These are phyloP conservation scores for Fusarium decemcellulare DNA, from an alignment of 2,329 filamentous ascomycete species.

Conservation along the genomic window DNA sequence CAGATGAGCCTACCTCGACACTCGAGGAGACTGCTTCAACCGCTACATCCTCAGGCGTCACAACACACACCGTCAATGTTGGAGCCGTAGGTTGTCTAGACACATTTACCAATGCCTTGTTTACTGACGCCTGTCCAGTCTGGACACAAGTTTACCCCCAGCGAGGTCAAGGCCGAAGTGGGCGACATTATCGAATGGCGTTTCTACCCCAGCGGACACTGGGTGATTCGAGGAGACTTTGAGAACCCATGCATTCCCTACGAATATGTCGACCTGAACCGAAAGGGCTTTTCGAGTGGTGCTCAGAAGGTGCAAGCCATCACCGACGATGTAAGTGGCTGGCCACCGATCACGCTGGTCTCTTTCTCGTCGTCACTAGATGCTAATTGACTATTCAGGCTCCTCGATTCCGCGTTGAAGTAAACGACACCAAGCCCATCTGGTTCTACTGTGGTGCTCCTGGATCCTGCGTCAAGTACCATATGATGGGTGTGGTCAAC, in stretches of 20 bases:
- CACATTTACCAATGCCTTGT: not conserved
- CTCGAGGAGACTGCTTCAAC: conserved; percentile 27
- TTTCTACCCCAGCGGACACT: conserved; percentile 75
- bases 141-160: conserved; percentile 52
- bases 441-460: conserved; percentile 81
- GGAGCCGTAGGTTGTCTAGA: conserved; percentile 38
- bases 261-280: conserved; percentile 63
- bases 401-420: conserved; percentile 57
- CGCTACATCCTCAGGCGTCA: conserved; percentile 33
- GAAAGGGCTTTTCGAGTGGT: conserved; percentile 69
- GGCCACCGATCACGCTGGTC: not conserved
- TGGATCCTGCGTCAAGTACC: conserved; percentile 73
- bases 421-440: conserved; percentile 75
- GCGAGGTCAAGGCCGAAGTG: conserved; percentile 51
- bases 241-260: conserved; percentile 75
- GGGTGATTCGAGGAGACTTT: conserved; percentile 73
- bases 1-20: conserved; percentile 33
- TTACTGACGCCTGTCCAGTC: conserved; percentile 31
- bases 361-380: not conserved
- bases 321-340: conserved; percentile 57
- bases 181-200: conserved; percentile 69
- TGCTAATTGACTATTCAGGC: conserved; percentile 48
- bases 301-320: conserved; percentile 62
- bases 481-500: conserved; percentile 86
- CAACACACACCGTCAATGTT: conserved; percentile 45